Conservation (phyloP, 2,329 filamentous ascomycete genomes). For the Elsinoe australis region DNA sequence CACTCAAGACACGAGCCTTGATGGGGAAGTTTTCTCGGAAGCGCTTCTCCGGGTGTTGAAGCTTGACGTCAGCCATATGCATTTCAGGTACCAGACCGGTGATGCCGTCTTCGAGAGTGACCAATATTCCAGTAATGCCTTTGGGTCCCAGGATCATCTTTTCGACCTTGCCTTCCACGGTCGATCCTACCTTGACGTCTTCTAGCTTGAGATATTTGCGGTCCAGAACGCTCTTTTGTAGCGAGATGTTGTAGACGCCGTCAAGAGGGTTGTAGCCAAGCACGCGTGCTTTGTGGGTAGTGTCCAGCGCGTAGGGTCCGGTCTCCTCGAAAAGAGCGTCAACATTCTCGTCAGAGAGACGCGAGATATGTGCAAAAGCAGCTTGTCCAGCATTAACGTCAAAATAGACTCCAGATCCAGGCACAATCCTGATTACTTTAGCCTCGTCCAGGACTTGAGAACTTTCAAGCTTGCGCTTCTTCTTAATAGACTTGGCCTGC, state of each 20-base stretch:
- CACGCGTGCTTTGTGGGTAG: slow-evolving; percentile 72
- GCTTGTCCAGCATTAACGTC: slow-evolving; percentile 60
- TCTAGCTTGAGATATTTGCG: slow-evolving; percentile 88
- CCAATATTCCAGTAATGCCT: slow-evolving; percentile 73
- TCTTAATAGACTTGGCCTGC: slow-evolving; percentile 42
- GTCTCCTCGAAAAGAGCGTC: slow-evolving; percentile 69
- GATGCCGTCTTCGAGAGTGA: slow-evolving; percentile 79
- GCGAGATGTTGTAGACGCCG: slow-evolving; percentile 74
- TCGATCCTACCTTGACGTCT: slow-evolving; percentile 72
- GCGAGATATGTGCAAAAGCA: slow-evolving; percentile 93
- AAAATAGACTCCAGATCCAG: slow-evolving; percentile 73
- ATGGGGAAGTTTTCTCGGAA: slow-evolving; percentile 81
- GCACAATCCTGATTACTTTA: slow-evolving; percentile 70
- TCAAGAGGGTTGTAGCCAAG: slow-evolving; percentile 83
- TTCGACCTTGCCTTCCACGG: slow-evolving; percentile 76
- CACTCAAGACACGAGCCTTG: slow-evolving; percentile 77
- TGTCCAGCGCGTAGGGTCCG: slow-evolving; percentile 70
- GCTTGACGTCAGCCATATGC: slow-evolving; percentile 77
- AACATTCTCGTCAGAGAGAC: slow-evolving; percentile 81
- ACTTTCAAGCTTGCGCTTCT: slow-evolving; percentile 50
- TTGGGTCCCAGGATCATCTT: slow-evolving; percentile 70
- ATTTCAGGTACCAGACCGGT: slow-evolving; percentile 80
- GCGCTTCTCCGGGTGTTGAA: slow-evolving; percentile 93
- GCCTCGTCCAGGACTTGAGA: slow-evolving; percentile 72
- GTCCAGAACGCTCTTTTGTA: slow-evolving; percentile 73